Evolutionary conservation across 257 asterid genomes (phyloP).

Genomic region (Nicotiana noctiflora): DNA sequence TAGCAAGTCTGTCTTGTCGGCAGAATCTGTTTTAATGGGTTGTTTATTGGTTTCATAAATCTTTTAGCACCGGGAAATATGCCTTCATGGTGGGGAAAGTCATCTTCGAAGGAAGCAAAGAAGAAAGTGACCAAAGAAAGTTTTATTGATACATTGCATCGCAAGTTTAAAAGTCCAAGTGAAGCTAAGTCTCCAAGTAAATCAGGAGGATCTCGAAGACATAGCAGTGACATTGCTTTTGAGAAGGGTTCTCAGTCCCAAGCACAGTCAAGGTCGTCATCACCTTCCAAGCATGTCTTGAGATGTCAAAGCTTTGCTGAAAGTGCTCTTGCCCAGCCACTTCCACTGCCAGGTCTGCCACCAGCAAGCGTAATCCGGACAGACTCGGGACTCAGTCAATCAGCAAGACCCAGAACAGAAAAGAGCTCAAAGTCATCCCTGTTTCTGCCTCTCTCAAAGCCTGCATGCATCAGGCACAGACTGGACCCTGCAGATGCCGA

Average conservation of each 20-base stretch:
- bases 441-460: slow-evolving; percentile 72
- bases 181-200: slow-evolving; percentile 64
- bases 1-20: not conserved
- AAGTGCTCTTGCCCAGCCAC: slow-evolving; percentile 77
- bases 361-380: slow-evolving; percentile 47
- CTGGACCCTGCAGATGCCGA: slow-evolving; percentile 69
- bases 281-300: slow-evolving; percentile 78
- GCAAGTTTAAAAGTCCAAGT: slow-evolving; percentile 62
- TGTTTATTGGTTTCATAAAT: not conserved
- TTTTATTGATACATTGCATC: slow-evolving; percentile 66
- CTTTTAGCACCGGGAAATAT: slow-evolving; percentile 52
- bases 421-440: slow-evolving; percentile 55
- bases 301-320: slow-evolving; percentile 91
- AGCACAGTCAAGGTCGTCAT: slow-evolving; percentile 70
- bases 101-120: slow-evolving; percentile 67
- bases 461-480: slow-evolving; percentile 70
- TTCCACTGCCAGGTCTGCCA: slow-evolving; percentile 67
- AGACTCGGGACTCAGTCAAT: slow-evolving; percentile 54
- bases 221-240: slow-evolving; percentile 52
- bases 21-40: slow-evolving; percentile 6
- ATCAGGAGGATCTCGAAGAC: slow-evolving; percentile 74
- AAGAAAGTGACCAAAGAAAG: slow-evolving; percentile 77
- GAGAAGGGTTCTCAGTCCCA: slow-evolving; percentile 75
- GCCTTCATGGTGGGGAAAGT: slow-evolving; percentile 97
- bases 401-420: slow-evolving; percentile 43